Percentiles rank a stretch among this genome's conserved stretches.
phyloP scores from a whole-genome alignment of 768 basidiomycete genomes.

The Hebeloma cylindrosporum region DNA sequence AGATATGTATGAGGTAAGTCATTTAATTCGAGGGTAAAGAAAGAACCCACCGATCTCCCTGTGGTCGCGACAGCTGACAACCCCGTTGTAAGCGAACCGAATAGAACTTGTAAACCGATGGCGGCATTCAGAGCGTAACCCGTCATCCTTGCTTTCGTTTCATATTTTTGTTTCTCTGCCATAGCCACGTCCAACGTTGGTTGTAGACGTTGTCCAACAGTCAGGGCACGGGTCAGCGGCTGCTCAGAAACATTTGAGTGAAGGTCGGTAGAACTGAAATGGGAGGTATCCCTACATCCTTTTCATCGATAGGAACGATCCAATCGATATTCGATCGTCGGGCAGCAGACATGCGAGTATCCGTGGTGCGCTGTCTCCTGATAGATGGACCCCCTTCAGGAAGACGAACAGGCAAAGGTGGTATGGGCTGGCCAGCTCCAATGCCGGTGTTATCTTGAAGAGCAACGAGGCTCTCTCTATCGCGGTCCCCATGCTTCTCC shows the following conservation, averaged over 20 bases:
- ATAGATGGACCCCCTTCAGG: too few relatives aligned
- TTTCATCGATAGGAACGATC: conserved; percentile 39
- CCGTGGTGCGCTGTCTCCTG: too few relatives aligned
- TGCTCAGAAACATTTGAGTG: too few relatives aligned
- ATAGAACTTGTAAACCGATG: conserved; percentile 59
- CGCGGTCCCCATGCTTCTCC: conserved; percentile 2
- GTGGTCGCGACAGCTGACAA: conserved; percentile 46
- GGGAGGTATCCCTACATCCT: too few relatives aligned
- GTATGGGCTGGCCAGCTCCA: too few relatives aligned
- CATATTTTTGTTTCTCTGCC: conserved; percentile 43
- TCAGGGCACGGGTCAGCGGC: conserved; percentile 26
- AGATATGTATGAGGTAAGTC: background rate
- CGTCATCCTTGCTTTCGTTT: conserved; percentile 42
- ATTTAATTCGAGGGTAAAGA: background rate
- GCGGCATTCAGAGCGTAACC: conserved; percentile 43
- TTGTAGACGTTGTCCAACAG: conserved; percentile 48
- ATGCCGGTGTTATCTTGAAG: too few relatives aligned
- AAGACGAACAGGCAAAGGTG: too few relatives aligned
- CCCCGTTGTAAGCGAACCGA: conserved; percentile 70
- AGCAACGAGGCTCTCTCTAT: too few relatives aligned
- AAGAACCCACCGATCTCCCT: conserved; percentile 38
- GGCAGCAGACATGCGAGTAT: conserved; percentile 15
- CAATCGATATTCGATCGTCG: conserved; percentile 38
- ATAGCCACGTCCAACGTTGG: conserved; percentile 51
- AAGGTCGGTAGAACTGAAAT: too few relatives aligned